Evolutionary conservation across 805 yeast species (phyloP).

Genomic region (Saturnispora galanensis): DNA sequence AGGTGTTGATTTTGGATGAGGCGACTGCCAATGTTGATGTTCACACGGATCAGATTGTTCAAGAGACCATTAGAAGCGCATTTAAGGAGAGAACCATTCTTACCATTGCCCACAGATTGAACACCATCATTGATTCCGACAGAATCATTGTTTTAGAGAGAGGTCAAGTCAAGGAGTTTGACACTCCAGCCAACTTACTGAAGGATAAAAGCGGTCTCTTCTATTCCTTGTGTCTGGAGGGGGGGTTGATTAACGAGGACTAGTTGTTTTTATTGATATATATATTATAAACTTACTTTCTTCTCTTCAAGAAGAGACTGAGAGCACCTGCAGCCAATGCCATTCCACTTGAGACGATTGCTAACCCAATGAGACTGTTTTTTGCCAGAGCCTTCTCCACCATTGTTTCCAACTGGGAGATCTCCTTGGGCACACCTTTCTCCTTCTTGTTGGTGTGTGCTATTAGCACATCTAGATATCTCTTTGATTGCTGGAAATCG

Average conservation of each 20-base stretch:
- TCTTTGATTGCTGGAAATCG: constrained; percentile 75
- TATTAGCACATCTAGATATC: constrained; percentile 70
- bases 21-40: constrained; percentile 89
- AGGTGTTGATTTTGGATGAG: constrained; percentile 66
- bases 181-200: constrained; percentile 57
- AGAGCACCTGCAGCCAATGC: constrained; percentile 64
- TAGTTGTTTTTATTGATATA: background rate
- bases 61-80: constrained; percentile 66
- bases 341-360: constrained; percentile 74
- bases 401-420: constrained; percentile 43
- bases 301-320: constrained; percentile 3
- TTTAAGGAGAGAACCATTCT: constrained; percentile 69
- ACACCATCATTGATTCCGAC: constrained; percentile 77
- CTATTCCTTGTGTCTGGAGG: constrained; percentile 72
- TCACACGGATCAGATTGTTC: constrained; percentile 69
- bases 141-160: constrained; percentile 65
- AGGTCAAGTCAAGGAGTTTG: constrained; percentile 71
- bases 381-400: constrained; percentile 77
- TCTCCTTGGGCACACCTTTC: constrained; percentile 29
- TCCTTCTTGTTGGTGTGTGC: constrained; percentile 83
- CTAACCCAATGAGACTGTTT: constrained; percentile 85
- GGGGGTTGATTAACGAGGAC: constrained; percentile 38
- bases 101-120: constrained; percentile 78
- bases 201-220: constrained; percentile 60
- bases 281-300: background rate